Evolutionary conservation across 2,329 filamentous ascomycete genomes (phyloP).

Genomic region (Penicillium sp.): DNA sequence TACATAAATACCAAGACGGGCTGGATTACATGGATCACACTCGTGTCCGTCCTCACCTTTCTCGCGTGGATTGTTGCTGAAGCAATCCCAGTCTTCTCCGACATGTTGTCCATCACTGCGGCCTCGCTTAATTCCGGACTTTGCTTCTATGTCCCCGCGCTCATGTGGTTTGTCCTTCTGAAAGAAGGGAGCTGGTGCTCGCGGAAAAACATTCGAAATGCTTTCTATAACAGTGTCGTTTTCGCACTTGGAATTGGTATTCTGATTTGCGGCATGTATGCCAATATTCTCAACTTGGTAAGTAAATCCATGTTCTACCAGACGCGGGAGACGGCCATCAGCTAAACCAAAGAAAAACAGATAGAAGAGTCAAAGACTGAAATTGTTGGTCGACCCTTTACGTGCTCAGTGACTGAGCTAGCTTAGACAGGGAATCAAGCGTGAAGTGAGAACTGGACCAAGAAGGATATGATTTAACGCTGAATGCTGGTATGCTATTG

Average conservation of each 20-base stretch:
- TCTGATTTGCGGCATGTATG: constrained; percentile 20
- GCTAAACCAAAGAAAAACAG: not conserved
- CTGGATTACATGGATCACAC: constrained; percentile 21
- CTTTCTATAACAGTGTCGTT: constrained; percentile 14
- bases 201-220: constrained; percentile 8
- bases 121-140: constrained; percentile 14
- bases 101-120: constrained; percentile 20
- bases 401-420: not conserved
- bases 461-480: not conserved
- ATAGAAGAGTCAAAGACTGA: not conserved
- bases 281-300: constrained; percentile 22
- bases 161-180: constrained; percentile 18
- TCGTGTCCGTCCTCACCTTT: constrained; percentile 16
- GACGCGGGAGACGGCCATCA: not conserved
- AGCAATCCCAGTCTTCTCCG: constrained; percentile 23
- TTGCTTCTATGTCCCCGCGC: constrained; percentile 15
- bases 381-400: not conserved
- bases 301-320: not conserved
- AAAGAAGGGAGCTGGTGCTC: constrained; percentile 14
- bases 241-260: constrained; percentile 22
- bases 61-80: constrained; percentile 25
- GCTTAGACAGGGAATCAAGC: not conserved
- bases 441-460: too few relatives aligned
- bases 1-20: constrained; percentile 22
- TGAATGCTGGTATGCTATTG: too few relatives aligned